Conservation (phyloP, 306 rosid genomes). For the Prunus mira region DNA sequence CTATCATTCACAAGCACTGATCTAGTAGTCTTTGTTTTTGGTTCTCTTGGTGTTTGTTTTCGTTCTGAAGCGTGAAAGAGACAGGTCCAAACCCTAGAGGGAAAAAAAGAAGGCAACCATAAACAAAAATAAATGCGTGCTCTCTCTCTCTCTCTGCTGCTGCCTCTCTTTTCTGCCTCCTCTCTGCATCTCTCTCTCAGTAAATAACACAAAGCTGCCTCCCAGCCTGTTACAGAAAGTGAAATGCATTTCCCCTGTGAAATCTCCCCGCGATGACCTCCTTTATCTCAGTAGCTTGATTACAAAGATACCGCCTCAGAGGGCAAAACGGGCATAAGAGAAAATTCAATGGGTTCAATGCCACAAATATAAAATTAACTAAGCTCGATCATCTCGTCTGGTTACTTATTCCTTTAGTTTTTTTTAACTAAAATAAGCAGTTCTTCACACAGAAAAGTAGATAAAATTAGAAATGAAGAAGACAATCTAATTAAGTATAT, state of each 20-base stretch:
- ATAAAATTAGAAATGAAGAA: not conserved
- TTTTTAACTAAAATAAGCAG: no score
- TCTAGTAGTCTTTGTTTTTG: not conserved
- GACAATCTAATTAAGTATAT: not conserved
- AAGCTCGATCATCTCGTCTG: not conserved
- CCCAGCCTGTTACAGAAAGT: not conserved
- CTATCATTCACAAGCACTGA: not conserved
- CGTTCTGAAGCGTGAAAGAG: not conserved
- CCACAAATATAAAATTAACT: not conserved
- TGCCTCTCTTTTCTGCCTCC: no score
- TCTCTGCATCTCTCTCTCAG: not conserved
- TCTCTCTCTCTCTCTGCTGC: not conserved
- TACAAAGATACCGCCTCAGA: no score
- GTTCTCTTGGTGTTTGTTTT: not conserved
- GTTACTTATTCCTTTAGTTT: no score
- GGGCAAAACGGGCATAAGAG: no score
- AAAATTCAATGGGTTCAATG: no score
- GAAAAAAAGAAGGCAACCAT: not conserved
- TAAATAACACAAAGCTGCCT: not conserved
- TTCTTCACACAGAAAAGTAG: no score
- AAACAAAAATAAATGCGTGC: constrained; percentile 1
- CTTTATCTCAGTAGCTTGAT: no score
- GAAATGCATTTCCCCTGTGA: not conserved
- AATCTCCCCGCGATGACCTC: not conserved
- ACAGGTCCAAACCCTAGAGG: constrained; percentile 1